Evolutionary conservation across 2,329 filamentous ascomycete species (phyloP).

Genomic region (Zymoseptoria tritici): DNA sequence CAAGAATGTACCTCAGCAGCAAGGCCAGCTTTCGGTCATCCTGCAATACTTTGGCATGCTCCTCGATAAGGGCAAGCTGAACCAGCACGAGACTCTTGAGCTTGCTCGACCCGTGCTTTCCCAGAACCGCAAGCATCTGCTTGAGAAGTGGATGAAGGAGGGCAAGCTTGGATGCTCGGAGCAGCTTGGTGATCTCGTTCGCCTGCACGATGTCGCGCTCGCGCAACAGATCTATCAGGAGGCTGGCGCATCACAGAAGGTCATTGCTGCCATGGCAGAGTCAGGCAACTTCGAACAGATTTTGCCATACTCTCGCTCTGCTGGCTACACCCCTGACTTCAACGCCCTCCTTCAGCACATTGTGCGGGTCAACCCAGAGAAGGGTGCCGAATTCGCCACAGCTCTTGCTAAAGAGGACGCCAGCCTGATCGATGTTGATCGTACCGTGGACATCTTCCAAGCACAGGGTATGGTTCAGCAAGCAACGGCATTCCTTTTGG

Average conservation of each 20-base stretch:
- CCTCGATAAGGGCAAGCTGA: constrained; percentile 87
- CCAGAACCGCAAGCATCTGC: constrained; percentile 87
- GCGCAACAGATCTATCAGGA: constrained; percentile 85
- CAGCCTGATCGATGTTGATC: constrained; percentile 83
- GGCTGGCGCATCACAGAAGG: constrained; percentile 85
- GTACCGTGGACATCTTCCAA: constrained; percentile 95
- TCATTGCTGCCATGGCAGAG: constrained; percentile 89
- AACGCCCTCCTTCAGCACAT: constrained; percentile 88
- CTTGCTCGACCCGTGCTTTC: constrained; percentile 84
- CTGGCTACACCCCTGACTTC: constrained; percentile 91
- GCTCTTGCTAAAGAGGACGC: constrained; percentile 82
- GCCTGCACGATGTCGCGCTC: constrained; percentile 78
- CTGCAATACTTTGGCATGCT: constrained; percentile 97
- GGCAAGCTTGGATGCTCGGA: constrained; percentile 95
- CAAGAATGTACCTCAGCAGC: constrained; percentile 73
- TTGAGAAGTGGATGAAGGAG: constrained; percentile 97
- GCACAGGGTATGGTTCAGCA: constrained; percentile 97
- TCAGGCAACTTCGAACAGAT: constrained; percentile 97
- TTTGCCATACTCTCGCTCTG: constrained; percentile 76
- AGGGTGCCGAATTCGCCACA: constrained; percentile 91
- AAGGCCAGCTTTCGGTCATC: constrained; percentile 85
- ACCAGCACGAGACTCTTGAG: constrained; percentile 89
- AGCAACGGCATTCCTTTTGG: constrained; percentile 93
- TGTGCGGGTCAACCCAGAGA: constrained; percentile 72
- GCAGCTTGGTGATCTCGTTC: constrained; percentile 89